A percentile compares a stretch with the other conserved stretches of the same genome.
Conservation (phyloP, 805 yeast species). For the Cyberlindnera xylosilytica region DNA sequence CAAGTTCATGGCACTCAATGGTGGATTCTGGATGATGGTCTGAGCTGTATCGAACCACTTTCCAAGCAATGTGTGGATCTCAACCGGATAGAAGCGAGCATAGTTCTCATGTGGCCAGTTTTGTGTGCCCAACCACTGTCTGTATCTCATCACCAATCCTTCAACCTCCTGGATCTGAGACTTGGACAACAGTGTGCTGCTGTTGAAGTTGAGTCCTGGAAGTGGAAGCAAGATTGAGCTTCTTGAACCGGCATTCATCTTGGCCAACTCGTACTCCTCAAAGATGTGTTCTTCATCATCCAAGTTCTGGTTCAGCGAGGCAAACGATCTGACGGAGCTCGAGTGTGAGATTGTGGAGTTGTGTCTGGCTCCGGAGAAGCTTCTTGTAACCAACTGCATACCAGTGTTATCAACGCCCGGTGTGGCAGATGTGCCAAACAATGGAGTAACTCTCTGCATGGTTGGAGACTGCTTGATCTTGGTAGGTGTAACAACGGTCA, state of each 20-base stretch:
- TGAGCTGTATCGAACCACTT: constrained; percentile 58
- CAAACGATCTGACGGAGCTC: constrained; percentile 29
- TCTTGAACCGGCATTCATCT: constrained; percentile 38
- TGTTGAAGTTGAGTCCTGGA: constrained; percentile 25
- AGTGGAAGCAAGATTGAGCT: constrained; percentile 34
- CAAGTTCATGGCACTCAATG: constrained; percentile 17
- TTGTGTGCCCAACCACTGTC: constrained; percentile 41
- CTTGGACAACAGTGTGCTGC: constrained; percentile 23
- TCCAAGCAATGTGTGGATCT: constrained; percentile 29
- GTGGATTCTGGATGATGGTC: constrained; percentile 27
- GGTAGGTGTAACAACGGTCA: constrained; percentile 53
- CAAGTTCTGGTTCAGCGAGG: constrained; percentile 28
- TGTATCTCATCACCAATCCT: constrained; percentile 47
- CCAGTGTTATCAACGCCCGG: constrained; percentile 16
- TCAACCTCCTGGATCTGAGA: constrained; percentile 37
- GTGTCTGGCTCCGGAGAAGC: constrained; percentile 32
- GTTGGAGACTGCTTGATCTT: constrained; percentile 33
- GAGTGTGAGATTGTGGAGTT: constrained; percentile 36
- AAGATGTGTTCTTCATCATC: constrained; percentile 44
- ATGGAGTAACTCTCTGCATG: constrained; percentile 5
- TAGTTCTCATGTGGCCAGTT: constrained; percentile 23
- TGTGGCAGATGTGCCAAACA: constrained; percentile 6
- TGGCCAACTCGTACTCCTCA: constrained; percentile 56
- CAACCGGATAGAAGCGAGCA: constrained; percentile 23
- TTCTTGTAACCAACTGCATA: constrained; percentile 52